Base-by-base conservation (phyloP, 345 rosid genomes). In the Brassica cretica region DNA sequence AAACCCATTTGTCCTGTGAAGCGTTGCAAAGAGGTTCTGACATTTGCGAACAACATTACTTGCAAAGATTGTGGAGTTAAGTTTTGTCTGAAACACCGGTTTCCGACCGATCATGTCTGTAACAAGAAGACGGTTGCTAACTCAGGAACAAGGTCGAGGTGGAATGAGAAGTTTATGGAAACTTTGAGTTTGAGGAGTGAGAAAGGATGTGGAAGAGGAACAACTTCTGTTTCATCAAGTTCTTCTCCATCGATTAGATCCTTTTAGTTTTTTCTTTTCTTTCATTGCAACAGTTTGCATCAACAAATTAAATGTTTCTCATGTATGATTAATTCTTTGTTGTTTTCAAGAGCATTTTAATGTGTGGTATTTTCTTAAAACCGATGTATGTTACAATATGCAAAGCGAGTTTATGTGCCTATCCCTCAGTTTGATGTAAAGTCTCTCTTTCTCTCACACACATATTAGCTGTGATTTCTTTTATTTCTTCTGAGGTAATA, bases 51-150 rank as follows among this genome's bases (percentile, higher is more conserved):
- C 64, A 84, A 90, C 0, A 72, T 74, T 37, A 80, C 87, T 14
- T 94, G 98, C 88, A 91, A 92, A 75, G 84, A 85, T 70, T 92
- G 97, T 69, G 82, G 81, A 3, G 66, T 89, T 44, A 88, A 85
- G 84, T 90, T 91, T 51, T 94, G 97, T 66, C 84, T 94, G 64
- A 86, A 83, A 74, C 97, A 94, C 24, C 72, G 97, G 81, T 92
- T 91, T 68, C 97, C 94, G 0, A 83, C 87, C 3, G 97, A 89
- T 51, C 97, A 94, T 71, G 73, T 73, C 14, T 91, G 98, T 85
- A 79, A 71, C 64, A 75, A 76, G 64, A 75, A 18, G 44, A 60
- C 58, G 2, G 11, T 80, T 66, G 2, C 71, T 5, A 59, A n/a
- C 0, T 33, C 76, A 1, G 76, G 55, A n/a, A 58, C 72, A 19